Percentiles rank a stretch among this genome's conserved stretches.
Evolutionary conservation across 1,139 yeast species (phyloP).

Genomic region (Fermentozyma sake): DNA sequence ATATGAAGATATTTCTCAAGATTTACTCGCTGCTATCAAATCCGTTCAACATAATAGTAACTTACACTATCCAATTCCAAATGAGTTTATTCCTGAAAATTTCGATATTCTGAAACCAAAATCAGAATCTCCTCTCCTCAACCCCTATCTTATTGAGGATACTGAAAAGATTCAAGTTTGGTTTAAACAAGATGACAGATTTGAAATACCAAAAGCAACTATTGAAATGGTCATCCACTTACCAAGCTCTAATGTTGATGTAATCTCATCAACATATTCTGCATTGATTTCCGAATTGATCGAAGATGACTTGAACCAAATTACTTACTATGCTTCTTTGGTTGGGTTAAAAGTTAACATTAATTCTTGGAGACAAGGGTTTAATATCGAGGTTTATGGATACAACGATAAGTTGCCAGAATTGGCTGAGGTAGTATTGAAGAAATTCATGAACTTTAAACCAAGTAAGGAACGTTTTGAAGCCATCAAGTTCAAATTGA

Average conservation of each 20-base stretch:
- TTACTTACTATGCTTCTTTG: slow-evolving; percentile 77
- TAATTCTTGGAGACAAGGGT: slow-evolving; percentile 62
- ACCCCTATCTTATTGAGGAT: slow-evolving; percentile 37
- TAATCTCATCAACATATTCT: slow-evolving; percentile 53
- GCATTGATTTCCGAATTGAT: slow-evolving; percentile 63
- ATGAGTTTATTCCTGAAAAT: slow-evolving; percentile 76
- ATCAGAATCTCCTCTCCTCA: slow-evolving; percentile 24
- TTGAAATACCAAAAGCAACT: slow-evolving; percentile 83
- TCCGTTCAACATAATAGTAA: slow-evolving; percentile 28
- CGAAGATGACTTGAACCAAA: slow-evolving; percentile 71
- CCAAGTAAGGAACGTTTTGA: slow-evolving; percentile 60
- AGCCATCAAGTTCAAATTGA: slow-evolving; percentile 57
- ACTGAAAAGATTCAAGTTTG: slow-evolving; percentile 49
- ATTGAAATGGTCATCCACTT: slow-evolving; percentile 61
- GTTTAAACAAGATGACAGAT: slow-evolving; percentile 89
- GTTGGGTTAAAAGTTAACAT: slow-evolving; percentile 70
- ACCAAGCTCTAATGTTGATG: slow-evolving; percentile 58
- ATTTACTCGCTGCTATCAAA: slow-evolving; percentile 32
- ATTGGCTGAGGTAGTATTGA: slow-evolving; percentile 57
- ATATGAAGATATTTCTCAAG: slow-evolving; percentile 38
- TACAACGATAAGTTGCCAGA: slow-evolving; percentile 76
- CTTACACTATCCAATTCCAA: slow-evolving; percentile 62
- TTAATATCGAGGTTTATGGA: slow-evolving; percentile 66
- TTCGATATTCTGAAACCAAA: slow-evolving; percentile 54
- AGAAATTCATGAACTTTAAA: slow-evolving; percentile 46